Percentiles rank a stretch among this genome's conserved stretches.
These are phyloP conservation scores for Rubia yunnanensis DNA, from an alignment of 257 asterid species.

Conservation along the genomic window DNA sequence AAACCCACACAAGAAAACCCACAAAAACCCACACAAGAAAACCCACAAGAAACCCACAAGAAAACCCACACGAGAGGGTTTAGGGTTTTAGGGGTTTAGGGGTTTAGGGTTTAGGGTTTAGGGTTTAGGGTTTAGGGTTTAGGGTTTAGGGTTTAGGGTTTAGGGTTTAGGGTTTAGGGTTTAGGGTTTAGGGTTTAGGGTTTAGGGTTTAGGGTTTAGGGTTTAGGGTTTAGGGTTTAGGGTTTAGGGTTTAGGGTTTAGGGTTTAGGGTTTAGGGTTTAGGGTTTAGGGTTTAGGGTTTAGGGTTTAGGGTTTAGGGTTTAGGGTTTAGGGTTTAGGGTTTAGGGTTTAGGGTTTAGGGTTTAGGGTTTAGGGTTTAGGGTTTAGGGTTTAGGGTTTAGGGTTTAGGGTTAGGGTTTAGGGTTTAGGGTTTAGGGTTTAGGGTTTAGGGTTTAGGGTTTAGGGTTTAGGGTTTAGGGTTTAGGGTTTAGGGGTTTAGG, in stretches of 20 bases:
- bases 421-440: slow-evolving; percentile 14
- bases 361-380: slow-evolving; percentile 16
- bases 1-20: too few species aligned
- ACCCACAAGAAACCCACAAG: too few species aligned
- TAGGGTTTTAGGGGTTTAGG: slow-evolving; percentile 16
- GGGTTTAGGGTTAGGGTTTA: slow-evolving; percentile 16
- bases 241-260: slow-evolving; percentile 11
- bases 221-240: slow-evolving; percentile 12
- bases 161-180: slow-evolving; percentile 10
- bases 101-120: slow-evolving; percentile 16
- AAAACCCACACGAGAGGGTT: too few species aligned
- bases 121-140: slow-evolving; percentile 16
- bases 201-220: slow-evolving; percentile 12
- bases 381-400: slow-evolving; percentile 17
- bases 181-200: slow-evolving; percentile 18
- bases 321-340: slow-evolving; percentile 15
- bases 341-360: slow-evolving; percentile 18
- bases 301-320: slow-evolving; percentile 18
- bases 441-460: too few species aligned
- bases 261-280: slow-evolving; percentile 6
- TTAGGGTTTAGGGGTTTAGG: slow-evolving; percentile 20
- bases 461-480: slow-evolving; percentile 21
- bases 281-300: slow-evolving; percentile 14
- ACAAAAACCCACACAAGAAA: too few species aligned
- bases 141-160: slow-evolving; percentile 10